Evolutionary conservation across 305 asterid species (phyloP).

Genomic region (Solanum hybrid): DNA sequence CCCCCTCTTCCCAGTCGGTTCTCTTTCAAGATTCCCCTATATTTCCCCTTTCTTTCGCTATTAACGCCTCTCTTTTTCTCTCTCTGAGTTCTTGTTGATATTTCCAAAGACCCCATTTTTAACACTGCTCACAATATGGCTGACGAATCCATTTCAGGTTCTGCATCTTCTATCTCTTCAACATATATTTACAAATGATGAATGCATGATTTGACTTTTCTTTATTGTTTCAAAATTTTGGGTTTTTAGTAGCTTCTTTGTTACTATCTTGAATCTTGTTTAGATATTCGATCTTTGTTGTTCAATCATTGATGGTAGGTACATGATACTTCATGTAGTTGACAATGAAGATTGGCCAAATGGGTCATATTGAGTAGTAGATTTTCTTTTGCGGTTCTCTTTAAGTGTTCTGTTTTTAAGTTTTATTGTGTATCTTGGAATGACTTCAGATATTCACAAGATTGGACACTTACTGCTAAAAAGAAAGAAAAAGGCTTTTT

Average conservation of each 20-base stretch:
- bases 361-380: neutral
- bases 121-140: conserved; percentile 32
- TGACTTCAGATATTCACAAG: neutral
- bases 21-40: neutral
- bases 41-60: neutral
- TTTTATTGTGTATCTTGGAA: neutral
- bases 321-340: neutral
- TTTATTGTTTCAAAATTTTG: neutral
- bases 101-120: conserved; percentile 12
- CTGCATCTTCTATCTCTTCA: neutral
- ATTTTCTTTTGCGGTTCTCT: neutral
- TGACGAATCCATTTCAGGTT: conserved; percentile 47
- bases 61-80: conserved; percentile 4
- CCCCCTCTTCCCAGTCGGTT: neutral
- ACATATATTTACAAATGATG: neutral
- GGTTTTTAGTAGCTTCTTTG: neutral
- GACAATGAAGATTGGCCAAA: neutral
- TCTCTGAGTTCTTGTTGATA: conserved; percentile 17
- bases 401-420: neutral
- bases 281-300: conserved; percentile 6
- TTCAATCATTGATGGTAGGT: conserved; percentile 13
- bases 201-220: neutral
- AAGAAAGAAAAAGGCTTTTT: neutral
- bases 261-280: neutral
- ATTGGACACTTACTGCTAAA: neutral